phyloP scores from a whole-genome alignment of 305 asterid genomes.

The Withania somnifera region DNA sequence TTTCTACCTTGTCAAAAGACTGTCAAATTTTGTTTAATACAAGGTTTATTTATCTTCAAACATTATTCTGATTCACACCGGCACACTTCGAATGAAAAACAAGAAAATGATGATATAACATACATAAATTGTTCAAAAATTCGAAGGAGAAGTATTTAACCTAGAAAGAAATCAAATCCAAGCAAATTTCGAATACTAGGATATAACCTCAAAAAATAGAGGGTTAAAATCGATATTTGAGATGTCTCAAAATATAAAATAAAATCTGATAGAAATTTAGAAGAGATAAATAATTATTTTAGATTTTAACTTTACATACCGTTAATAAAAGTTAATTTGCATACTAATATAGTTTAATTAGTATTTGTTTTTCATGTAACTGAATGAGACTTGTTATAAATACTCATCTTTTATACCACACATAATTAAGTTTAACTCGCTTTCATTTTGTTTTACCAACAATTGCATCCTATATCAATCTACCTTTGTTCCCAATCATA shows the following conservation, averaged over 20 bases:
- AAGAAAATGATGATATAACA: background rate
- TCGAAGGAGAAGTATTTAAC: background rate
- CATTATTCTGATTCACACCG: background rate
- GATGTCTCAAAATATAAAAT: background rate
- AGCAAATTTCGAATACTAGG: no score
- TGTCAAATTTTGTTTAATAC: background rate
- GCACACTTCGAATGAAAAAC: background rate
- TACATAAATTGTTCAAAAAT: background rate
- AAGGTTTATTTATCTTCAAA: background rate
- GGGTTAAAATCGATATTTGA: no score
- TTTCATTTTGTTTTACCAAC: background rate
- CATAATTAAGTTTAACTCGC: no score
- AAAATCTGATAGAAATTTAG: background rate
- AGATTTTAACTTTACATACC: background rate
- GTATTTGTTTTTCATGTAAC: background rate
- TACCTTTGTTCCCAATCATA: background rate
- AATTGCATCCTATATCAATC: background rate
- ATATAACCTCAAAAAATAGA: no score
- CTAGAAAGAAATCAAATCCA: background rate
- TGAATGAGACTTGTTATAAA: background rate
- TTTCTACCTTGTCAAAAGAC: background rate
- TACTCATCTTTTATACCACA: background rate
- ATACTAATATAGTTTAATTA: background rate
- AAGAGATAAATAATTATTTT: background rate
- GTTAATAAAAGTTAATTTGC: background rate